Base-by-base conservation (phyloP, 1,284 basidiomycete genomes). In the Ganoderma sinense region DNA sequence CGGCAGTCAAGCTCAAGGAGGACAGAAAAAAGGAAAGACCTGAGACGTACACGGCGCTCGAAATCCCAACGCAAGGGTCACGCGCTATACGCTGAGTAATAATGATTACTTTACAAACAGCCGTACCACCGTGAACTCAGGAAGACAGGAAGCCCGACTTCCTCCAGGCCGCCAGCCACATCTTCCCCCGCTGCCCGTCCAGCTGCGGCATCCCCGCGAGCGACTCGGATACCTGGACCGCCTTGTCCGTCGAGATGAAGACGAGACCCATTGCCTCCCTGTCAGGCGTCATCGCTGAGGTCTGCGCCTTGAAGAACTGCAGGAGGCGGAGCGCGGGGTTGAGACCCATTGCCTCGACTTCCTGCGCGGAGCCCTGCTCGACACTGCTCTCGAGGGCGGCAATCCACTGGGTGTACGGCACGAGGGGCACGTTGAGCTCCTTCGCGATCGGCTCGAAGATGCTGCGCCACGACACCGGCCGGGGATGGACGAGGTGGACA, bases 261-360 rank as follows among this genome's bases (percentile, higher is more conserved):
- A 71, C 70, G 53, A 73, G 63, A 4, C 72, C 72, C 53, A 73
- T 64, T 2, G 72, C 68, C 58, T 73, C 72, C 43, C 72, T 68
- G 48, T 69, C 68, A 5, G 68, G 63, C 14, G 68, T 67, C 23
- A 29, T n/a, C 23, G 11, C 31, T 14, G 33, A n/a, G 36, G 31
- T 58, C 39, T 64, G 66, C 18, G 23, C 67, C 59, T 70, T 66
- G 75, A 75, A 83, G 72, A 80, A 80, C 13, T 76, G 71, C 59
- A 80, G 67, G 14, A 82, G 69, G 31, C 75, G 75, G 23, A 81
- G 67, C 0, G 79, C 81, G 4, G 81, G 81, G 64, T 80, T 80
- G 20, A 43, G 60, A 29, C 73, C 70, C 63, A 76, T 73, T 23
- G 69, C 68, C 62, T 78, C 75, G 31, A 83, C 67, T 80, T 82